Percentiles rank a stretch among this genome's conserved stretches.
These are phyloP conservation scores for Microsporum audouinii DNA, from an alignment of 2,329 filamentous ascomycete genomes.

Conservation along the genomic window DNA sequence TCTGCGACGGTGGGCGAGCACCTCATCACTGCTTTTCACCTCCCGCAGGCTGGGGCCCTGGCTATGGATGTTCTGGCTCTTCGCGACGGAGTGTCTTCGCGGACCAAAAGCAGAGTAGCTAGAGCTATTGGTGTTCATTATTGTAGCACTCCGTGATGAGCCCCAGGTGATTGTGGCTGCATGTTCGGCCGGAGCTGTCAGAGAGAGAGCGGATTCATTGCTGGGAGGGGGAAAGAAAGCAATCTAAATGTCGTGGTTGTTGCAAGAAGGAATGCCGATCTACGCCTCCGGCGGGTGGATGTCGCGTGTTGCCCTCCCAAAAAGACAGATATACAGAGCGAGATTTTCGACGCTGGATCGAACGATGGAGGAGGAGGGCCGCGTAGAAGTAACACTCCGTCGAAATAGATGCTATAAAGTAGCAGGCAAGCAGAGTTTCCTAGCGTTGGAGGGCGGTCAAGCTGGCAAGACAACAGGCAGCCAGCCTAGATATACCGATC, in stretches of 20 bases:
- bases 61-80: conserved; percentile 20
- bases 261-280: not conserved
- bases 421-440: not conserved
- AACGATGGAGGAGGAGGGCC: not conserved
- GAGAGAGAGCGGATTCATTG: not conserved
- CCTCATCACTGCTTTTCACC: conserved; percentile 1
- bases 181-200: conserved; percentile 2
- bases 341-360: not conserved
- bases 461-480: not conserved
- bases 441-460: not conserved
- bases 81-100: conserved; percentile 26
- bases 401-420: not conserved
- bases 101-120: not conserved
- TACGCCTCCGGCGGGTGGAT: not conserved
- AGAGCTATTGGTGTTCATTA: not conserved
- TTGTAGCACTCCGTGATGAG: not conserved
- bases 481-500: conserved; percentile 6
- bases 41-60: not conserved
- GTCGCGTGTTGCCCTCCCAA: not conserved
- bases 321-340: not conserved
- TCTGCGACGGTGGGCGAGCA: not conserved
- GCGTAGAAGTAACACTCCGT: not conserved
- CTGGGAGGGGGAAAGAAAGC: not conserved
- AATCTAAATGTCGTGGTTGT: not conserved
- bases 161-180: not conserved